Evolutionary conservation across 148 eudicot species (phyloP).

Genomic region (Rhododendron williamsianum): DNA sequence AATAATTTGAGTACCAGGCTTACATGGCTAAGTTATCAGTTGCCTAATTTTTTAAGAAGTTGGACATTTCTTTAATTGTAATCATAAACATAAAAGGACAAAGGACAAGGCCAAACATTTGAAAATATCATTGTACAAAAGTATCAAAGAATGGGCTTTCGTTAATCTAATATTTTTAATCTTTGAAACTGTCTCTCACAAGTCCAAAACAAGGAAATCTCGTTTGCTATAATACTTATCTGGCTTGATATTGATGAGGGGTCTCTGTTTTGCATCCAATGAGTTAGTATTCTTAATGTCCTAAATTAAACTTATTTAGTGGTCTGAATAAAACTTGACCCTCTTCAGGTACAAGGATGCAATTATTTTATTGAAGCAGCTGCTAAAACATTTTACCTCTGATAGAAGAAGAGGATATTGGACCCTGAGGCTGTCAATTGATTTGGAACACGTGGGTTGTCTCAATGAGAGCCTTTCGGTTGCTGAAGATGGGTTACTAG

Average conservation of each 20-base stretch:
- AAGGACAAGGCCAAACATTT: neutral
- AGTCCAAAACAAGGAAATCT: neutral
- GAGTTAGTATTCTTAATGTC: neutral
- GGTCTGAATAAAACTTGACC: neutral
- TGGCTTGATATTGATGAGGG: neutral
- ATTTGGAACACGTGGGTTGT: conserved; percentile 77
- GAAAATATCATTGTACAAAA: neutral
- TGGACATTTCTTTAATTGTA: neutral
- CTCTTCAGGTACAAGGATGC: conserved; percentile 67
- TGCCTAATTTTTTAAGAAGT: neutral
- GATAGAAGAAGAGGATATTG: conserved; percentile 96
- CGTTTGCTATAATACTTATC: neutral
- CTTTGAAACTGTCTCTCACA: neutral
- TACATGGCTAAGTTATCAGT: neutral
- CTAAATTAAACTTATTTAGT: neutral
- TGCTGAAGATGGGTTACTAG: conserved; percentile 73
- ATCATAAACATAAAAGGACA: neutral
- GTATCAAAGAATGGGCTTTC: neutral
- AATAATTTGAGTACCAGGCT: neutral
- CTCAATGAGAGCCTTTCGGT: conserved; percentile 68
- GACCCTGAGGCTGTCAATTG: conserved; percentile 82
- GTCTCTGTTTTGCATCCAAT: neutral
- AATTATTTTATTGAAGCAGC: conserved; percentile 54
- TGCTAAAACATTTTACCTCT: conserved; percentile 40
- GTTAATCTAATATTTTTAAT: neutral